Evolutionary conservation across 1,284 basidiomycete genomes (phyloP), one percentile per base, ranked within the genome.

Genomic region (Apiotrichum laibachii): DNA sequence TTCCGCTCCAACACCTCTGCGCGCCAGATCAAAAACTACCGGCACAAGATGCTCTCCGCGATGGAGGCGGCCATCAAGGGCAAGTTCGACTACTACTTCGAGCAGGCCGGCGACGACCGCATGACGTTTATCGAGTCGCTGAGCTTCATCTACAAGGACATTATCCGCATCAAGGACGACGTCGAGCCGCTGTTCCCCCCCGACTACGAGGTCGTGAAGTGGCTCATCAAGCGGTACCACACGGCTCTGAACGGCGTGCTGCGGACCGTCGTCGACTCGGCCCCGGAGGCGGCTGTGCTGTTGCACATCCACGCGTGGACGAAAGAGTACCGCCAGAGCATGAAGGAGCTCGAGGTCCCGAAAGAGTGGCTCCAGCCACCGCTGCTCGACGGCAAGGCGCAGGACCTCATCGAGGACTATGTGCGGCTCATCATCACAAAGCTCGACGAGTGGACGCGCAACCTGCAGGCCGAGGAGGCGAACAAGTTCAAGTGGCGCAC

Each of bases 401-500:
- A 97, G 73, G 82, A 82, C 46, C 85, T 99, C 57, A 93, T 99
- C 67, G 95, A 99, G 71, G 93, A 97, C 75, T 99, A 99, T 77
- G 86, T 97, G 53, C 85, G 86, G 65, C 83, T 98, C 63, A 95
- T 99, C 78, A 86, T 95, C 73, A 86, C 85, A 77, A 98, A 98
- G 78, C 87, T 99, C 60, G 94, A 98, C 79, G 94, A 99, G 77
- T 99, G 96, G 96, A 89, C 90, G 1, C 81, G 84, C 55, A 99
- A 96, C 75, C 83, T 98, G 57, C 95, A 97, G 88, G 88, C 86
- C 72, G 89, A 90, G 35, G 96, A 99, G 76, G 82, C 90, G 44
- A 82, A 85, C 31, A 89, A 92, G 60, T 99, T 99, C 79, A 85
- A 85, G 11, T 83, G 85, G 53, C 85, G 96, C 31, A 84, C 86